Evolutionary conservation across 306 rosid species (phyloP).

Genomic region (Vicia villosa): DNA sequence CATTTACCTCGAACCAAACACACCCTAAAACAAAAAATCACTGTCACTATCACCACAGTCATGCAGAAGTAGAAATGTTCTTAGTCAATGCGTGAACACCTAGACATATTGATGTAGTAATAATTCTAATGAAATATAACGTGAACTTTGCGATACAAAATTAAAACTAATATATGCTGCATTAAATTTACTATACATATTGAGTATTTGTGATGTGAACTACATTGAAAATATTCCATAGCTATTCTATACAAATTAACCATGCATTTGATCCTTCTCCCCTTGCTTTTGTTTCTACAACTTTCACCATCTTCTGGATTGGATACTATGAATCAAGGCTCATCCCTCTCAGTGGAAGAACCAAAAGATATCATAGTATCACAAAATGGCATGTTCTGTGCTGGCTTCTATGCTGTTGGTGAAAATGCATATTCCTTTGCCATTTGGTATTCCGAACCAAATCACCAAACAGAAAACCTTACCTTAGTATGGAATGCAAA

Average conservation of each 20-base stretch:
- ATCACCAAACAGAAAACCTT: neutral
- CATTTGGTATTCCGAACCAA: conserved; percentile 49
- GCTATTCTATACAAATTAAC: neutral
- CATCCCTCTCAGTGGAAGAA: conserved; percentile 46
- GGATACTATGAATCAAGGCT: conserved; percentile 33
- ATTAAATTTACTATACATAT: neutral
- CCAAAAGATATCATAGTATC: conserved; percentile 42
- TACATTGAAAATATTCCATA: neutral
- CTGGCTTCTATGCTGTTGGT: conserved; percentile 53
- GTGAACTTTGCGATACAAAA: neutral
- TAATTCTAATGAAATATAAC: conserved; percentile 11
- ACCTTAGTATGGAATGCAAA: conserved; percentile 62
- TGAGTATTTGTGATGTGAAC: neutral
- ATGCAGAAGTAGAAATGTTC: neutral
- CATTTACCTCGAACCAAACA: no score
- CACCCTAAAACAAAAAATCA: neutral
- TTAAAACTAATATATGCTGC: neutral
- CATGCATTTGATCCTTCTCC: conserved; percentile 16
- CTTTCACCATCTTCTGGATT: conserved; percentile 8
- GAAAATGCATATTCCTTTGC: conserved; percentile 63
- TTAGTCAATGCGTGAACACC: neutral
- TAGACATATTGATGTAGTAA: neutral
- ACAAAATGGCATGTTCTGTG: conserved; percentile 43
- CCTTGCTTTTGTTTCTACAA: neutral
- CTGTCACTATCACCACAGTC: neutral